Percentiles rank a stretch among this genome's conserved stretches.
phyloP scores from a whole-genome alignment of 2,329 filamentous ascomycete species.

The Hyphodiscus sp. region DNA sequence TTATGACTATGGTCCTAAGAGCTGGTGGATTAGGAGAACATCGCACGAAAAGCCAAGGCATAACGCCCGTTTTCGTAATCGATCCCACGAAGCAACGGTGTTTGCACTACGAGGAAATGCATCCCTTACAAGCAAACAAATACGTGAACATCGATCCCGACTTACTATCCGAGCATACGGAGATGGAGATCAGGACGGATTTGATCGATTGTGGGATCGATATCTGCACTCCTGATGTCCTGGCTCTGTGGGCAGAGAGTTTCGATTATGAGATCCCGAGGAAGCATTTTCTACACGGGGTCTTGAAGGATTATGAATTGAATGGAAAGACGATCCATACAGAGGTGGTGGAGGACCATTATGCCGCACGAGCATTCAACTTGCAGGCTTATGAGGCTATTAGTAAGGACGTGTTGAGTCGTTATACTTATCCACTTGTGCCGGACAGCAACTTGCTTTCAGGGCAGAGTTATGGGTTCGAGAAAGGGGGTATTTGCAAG shows the following conservation, averaged over 20 bases:
- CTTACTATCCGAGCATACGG: constrained; percentile 63
- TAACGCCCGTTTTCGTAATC: constrained; percentile 78
- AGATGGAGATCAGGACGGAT: constrained; percentile 80
- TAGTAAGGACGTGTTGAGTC: constrained; percentile 74
- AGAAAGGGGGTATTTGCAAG: constrained; percentile 65
- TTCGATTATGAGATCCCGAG: constrained; percentile 93
- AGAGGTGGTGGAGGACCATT: constrained; percentile 75
- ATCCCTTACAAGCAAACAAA: constrained; percentile 57
- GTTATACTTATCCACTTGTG: constrained; percentile 84
- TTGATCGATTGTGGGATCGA: constrained; percentile 92
- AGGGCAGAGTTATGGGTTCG: constrained; percentile 68
- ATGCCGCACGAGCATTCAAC: constrained; percentile 79
- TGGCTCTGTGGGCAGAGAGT: constrained; percentile 93
- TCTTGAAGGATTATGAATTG: constrained; percentile 92
- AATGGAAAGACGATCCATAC: constrained; percentile 97
- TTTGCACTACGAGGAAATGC: constrained; percentile 90
- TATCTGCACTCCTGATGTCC: constrained; percentile 92
- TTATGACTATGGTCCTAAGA: constrained; percentile 92
- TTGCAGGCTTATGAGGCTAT: constrained; percentile 86
- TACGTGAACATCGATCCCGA: constrained; percentile 70
- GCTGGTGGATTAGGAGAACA: constrained; percentile 66
- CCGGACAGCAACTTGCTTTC: constrained; percentile 82
- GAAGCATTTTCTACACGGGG: constrained; percentile 82
- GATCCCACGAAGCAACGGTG: constrained; percentile 75
- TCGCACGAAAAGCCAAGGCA: constrained; percentile 67